phyloP scores from a whole-genome alignment of 2,329 filamentous ascomycete genomes.

The Myriangium duriaei region DNA sequence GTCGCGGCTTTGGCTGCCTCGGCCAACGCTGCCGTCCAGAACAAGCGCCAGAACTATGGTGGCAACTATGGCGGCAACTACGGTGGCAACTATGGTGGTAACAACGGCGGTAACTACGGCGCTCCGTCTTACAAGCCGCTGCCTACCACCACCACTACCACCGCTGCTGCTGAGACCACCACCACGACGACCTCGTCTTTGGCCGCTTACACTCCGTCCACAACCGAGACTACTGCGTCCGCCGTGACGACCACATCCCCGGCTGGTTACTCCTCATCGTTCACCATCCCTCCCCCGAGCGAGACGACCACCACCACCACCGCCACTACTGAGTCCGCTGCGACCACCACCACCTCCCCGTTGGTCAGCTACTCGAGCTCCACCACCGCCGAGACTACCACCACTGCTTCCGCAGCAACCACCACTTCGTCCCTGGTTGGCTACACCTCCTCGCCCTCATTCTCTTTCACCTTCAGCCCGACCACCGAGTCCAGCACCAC shows the following conservation, averaged over 20 bases:
- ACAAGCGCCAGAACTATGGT: slow-evolving; percentile 10
- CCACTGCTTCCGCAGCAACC: slow-evolving; percentile 14
- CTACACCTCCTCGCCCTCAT: slow-evolving; percentile 14
- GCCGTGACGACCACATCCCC: slow-evolving; percentile 9
- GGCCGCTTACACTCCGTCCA: slow-evolving; percentile 6
- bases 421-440: slow-evolving; percentile 15
- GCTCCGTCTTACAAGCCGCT: slow-evolving; percentile 4
- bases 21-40: slow-evolving; percentile 10
- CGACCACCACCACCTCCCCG: slow-evolving; percentile 9
- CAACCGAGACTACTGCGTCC: slow-evolving; percentile 9
- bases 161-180: slow-evolving; percentile 11
- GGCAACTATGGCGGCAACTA: slow-evolving; percentile 9
- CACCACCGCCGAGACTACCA: slow-evolving; percentile 5
- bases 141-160: slow-evolving; percentile 7
- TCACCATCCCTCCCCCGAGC: slow-evolving; percentile 1
- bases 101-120: background rate
- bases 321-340: slow-evolving; percentile 8
- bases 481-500: slow-evolving; percentile 14
- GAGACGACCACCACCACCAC: slow-evolving; percentile 7
- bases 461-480: slow-evolving; percentile 8
- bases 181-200: too few species aligned
- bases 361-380: background rate
- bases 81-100: slow-evolving; percentile 1
- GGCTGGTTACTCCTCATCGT: slow-evolving; percentile 2
- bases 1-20: slow-evolving; percentile 11